A percentile compares a stretch with the other conserved stretches of the same genome.
These are phyloP conservation scores for Lasiodiplodia citricola DNA, from an alignment of 2,329 filamentous ascomycete species.

Conservation along the genomic window DNA sequence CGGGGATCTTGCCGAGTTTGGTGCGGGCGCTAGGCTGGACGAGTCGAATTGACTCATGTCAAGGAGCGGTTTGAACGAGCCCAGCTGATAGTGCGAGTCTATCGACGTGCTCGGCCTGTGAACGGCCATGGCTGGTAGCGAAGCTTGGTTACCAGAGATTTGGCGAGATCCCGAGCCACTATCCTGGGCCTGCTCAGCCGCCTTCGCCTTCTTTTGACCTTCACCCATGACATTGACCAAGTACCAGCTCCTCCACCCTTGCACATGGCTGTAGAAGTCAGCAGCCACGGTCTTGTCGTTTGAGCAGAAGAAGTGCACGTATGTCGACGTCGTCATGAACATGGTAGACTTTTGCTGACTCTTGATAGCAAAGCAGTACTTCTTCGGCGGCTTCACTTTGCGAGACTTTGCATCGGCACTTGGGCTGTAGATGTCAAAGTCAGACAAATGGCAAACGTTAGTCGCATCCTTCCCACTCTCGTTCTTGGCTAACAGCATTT, in stretches of 20 bases:
- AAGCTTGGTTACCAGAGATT: conserved; percentile 29
- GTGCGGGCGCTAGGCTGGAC: conserved; percentile 19
- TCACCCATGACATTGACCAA: conserved; percentile 73
- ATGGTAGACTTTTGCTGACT: conserved; percentile 87
- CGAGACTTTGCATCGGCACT: conserved; percentile 71
- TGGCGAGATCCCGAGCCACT: background rate
- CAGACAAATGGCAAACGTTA: conserved; percentile 82
- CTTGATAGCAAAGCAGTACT: conserved; percentile 85
- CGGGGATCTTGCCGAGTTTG: conserved; percentile 1
- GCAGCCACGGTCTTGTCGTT: conserved; percentile 71
- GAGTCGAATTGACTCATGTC: conserved; percentile 65
- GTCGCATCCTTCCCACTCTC: conserved; percentile 68
- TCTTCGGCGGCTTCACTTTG: conserved; percentile 81
- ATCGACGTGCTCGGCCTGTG: conserved; percentile 44
- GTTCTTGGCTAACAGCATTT: conserved; percentile 74
- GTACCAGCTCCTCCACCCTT: conserved; percentile 91
- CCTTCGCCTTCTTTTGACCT: conserved; percentile 45
- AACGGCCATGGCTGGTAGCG: conserved; percentile 28
- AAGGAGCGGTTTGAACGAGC: conserved; percentile 70
- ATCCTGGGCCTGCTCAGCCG: conserved; percentile 39
- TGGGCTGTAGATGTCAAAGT: conserved; percentile 89
- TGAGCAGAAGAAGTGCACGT: conserved; percentile 89
- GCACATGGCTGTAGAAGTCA: conserved; percentile 73
- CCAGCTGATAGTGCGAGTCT: conserved; percentile 65
- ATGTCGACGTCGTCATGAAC: conserved; percentile 82